A percentile compares a stretch with the other conserved stretches of the same genome.
These are phyloP conservation scores for Alternaria sp. DNA, from an alignment of 2,329 filamentous ascomycete genomes.

Conservation along the genomic window DNA sequence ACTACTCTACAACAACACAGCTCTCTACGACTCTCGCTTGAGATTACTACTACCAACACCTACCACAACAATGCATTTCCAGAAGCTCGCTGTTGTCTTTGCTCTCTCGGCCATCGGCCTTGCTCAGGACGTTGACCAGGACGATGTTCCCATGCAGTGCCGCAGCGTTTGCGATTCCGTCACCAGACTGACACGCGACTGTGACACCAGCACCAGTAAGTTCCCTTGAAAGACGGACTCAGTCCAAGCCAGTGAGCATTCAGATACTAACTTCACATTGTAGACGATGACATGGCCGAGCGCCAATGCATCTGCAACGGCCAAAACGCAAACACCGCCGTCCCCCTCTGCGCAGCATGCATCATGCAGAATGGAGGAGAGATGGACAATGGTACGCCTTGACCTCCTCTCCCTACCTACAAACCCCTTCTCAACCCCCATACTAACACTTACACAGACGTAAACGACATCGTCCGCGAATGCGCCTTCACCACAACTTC, in stretches of 20 bases:
- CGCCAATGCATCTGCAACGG: slow-evolving; percentile 7
- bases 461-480: neutral
- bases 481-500: neutral
- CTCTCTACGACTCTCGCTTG: neutral
- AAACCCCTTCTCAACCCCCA: neutral
- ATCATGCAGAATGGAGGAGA: slow-evolving; percentile 4
- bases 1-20: neutral
- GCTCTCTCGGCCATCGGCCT: slow-evolving; percentile 2
- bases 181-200: neutral
- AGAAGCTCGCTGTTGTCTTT: slow-evolving; percentile 6
- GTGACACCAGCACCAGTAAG: slow-evolving; percentile 6
- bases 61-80: slow-evolving; percentile 1
- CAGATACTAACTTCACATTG: neutral
- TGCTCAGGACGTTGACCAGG: slow-evolving; percentile 2
- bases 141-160: slow-evolving; percentile 2
- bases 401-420: neutral
- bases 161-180: neutral
- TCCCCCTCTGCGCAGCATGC: slow-evolving; percentile 4
- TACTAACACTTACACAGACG: neutral
- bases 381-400: slow-evolving; percentile 2
- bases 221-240: too few relatives aligned
- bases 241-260: neutral
- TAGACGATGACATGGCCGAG: slow-evolving; percentile 1
- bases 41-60: neutral
- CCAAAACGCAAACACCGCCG: neutral